phyloP scores from a whole-genome alignment of 305 asterid species.

The Fraxinus velutina region DNA sequence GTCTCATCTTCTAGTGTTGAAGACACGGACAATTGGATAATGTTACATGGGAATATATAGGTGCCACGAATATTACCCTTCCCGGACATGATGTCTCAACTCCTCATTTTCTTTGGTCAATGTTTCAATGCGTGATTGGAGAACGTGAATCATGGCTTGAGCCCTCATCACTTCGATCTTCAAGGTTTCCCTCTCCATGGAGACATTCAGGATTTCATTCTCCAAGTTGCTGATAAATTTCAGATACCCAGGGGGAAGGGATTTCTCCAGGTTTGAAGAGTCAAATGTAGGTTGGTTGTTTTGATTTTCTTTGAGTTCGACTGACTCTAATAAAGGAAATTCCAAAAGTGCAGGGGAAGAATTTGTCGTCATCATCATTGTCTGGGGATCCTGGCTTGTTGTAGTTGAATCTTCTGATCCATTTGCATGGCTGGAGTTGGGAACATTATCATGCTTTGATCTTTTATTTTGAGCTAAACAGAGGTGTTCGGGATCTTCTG shows the following conservation, averaged over 20 bases:
- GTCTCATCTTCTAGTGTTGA: constrained; percentile 4
- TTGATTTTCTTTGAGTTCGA: constrained; percentile 42
- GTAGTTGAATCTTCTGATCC: constrained; percentile 91
- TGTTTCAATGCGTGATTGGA: constrained; percentile 61
- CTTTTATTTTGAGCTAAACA: constrained; percentile 51
- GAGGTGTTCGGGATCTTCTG: constrained; percentile 46
- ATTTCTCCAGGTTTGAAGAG: constrained; percentile 76
- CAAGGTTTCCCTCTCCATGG: constrained; percentile 75
- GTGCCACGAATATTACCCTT: constrained; percentile 11
- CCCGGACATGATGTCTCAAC: constrained; percentile 41
- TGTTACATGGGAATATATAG: constrained; percentile 32
- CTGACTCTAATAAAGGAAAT: constrained; percentile 48
- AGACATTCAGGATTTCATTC: constrained; percentile 71
- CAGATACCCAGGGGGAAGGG: constrained; percentile 87
- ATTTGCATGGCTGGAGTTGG: constrained; percentile 66
- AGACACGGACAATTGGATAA: neutral
- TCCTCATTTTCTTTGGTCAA: constrained; percentile 65
- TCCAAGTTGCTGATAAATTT: constrained; percentile 82
- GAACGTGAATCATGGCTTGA: constrained; percentile 81
- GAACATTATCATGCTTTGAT: constrained; percentile 49
- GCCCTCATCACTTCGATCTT: constrained; percentile 96
- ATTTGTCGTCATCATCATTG: constrained; percentile 59
- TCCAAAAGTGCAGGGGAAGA: constrained; percentile 48
- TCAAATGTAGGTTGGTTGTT: constrained; percentile 47
- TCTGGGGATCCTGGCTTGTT: constrained; percentile 53